Percentiles rank a stretch among this genome's conserved stretches.
These are phyloP conservation scores for Vitis labrusca DNA, from an alignment of 164 flowering plant species.

Conservation along the genomic window DNA sequence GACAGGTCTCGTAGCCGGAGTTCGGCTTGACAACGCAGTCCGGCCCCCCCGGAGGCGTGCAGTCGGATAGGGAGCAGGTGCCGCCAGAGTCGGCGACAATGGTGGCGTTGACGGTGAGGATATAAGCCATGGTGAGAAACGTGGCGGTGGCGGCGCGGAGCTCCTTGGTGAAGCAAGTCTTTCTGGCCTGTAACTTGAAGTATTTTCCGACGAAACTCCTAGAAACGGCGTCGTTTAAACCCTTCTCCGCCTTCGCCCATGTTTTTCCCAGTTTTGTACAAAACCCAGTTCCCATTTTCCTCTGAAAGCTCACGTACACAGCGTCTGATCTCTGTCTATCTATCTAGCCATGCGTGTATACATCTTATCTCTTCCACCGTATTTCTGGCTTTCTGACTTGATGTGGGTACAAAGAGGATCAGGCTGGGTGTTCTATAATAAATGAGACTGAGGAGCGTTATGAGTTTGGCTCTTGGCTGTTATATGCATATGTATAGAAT, in stretches of 20 bases:
- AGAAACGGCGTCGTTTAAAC: conserved; percentile 49
- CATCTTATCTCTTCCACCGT: no score
- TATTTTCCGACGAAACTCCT: conserved; percentile 56
- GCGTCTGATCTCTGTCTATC: conserved; percentile 29
- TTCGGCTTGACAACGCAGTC: conserved; percentile 50
- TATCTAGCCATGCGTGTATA: background rate
- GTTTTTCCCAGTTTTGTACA: conserved; percentile 25
- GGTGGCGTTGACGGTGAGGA: conserved; percentile 82
- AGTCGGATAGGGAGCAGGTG: conserved; percentile 61
- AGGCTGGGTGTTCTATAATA: no score
- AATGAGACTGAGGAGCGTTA: no score
- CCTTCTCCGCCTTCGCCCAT: conserved; percentile 43
- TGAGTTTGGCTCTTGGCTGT: background rate
- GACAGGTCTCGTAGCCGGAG: conserved; percentile 59
- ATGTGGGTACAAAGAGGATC: no score
- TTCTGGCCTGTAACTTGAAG: conserved; percentile 78
- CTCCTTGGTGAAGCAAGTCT: conserved; percentile 65
- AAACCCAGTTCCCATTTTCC: conserved; percentile 27
- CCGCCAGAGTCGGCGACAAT: conserved; percentile 80
- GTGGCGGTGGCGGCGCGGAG: conserved; percentile 86
- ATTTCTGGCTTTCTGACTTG: no score
- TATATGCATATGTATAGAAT: conserved; percentile 10
- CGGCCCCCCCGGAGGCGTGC: conserved; percentile 40
- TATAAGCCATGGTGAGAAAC: conserved; percentile 88
- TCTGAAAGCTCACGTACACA: conserved; percentile 7